A percentile compares a stretch with the other conserved stretches of the same genome.
These are phyloP conservation scores for Fusarium pilosicola DNA, from an alignment of 2,329 filamentous ascomycete genomes.

Conservation along the genomic window DNA sequence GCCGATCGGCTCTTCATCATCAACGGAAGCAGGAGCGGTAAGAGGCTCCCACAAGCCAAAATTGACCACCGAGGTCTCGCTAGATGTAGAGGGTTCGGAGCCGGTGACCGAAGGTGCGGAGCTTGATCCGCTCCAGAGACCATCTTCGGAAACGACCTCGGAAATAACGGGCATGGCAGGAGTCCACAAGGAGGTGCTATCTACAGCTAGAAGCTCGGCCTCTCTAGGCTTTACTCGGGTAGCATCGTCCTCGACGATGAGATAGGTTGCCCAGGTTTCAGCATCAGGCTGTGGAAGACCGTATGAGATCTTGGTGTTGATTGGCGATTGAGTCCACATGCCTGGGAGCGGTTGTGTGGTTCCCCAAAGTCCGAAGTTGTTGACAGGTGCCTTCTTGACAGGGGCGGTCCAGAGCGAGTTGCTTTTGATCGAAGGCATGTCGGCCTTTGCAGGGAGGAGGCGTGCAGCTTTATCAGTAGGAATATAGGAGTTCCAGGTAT, in stretches of 20 bases:
- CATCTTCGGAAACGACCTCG: slow-evolving; percentile 23
- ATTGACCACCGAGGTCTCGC: slow-evolving; percentile 26
- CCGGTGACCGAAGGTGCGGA: slow-evolving; percentile 21
- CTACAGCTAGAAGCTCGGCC: slow-evolving; percentile 30
- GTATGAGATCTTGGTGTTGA: slow-evolving; percentile 30
- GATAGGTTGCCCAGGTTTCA: slow-evolving; percentile 41
- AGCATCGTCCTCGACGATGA: slow-evolving; percentile 35
- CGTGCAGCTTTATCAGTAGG: slow-evolving; percentile 43
- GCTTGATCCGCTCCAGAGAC: slow-evolving; percentile 38
- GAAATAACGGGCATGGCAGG: slow-evolving; percentile 24
- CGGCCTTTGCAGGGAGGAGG: slow-evolving; percentile 43
- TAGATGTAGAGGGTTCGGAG: slow-evolving; percentile 19
- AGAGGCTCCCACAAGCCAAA: slow-evolving; percentile 40
- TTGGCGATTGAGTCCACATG: slow-evolving; percentile 39
- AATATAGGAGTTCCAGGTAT: slow-evolving; percentile 51
- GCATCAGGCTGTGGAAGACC: slow-evolving; percentile 48
- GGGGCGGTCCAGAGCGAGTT: slow-evolving; percentile 49
- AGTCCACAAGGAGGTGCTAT: slow-evolving; percentile 41
- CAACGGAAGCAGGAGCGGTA: slow-evolving; percentile 7
- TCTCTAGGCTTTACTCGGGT: slow-evolving; percentile 41
- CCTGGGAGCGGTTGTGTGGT: slow-evolving; percentile 30
- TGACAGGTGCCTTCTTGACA: slow-evolving; percentile 28
- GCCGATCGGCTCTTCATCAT: slow-evolving; percentile 35
- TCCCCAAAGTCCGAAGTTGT: slow-evolving; percentile 40
- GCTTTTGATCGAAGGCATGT: slow-evolving; percentile 50